Evolutionary conservation across 2,329 filamentous ascomycete genomes (phyloP).

Genomic region (Mycosphaerella arachidis): DNA sequence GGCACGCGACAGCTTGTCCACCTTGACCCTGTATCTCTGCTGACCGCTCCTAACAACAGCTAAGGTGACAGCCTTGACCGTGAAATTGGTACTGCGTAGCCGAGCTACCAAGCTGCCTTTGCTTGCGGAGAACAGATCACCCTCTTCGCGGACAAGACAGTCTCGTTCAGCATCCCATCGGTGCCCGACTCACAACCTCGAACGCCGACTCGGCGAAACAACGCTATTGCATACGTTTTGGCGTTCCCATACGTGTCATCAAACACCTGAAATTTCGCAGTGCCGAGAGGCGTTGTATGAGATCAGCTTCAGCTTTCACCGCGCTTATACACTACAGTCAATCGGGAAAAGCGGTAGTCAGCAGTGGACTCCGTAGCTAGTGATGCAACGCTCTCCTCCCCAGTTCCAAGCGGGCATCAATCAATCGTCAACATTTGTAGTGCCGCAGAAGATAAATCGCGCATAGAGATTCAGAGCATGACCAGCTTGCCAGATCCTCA

Average conservation of each 20-base stretch:
- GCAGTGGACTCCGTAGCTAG: too few species aligned
- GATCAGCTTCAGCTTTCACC: not conserved
- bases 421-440: not conserved
- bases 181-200: not conserved
- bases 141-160: not conserved
- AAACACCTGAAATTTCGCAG: not conserved
- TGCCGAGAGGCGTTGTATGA: not conserved
- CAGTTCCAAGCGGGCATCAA: not conserved
- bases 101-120: not conserved
- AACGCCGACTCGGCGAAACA: not conserved
- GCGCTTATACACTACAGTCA: not conserved
- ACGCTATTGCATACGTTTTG: not conserved
- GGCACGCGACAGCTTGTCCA: not conserved
- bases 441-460: not conserved
- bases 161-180: not conserved
- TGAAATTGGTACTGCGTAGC: not conserved
- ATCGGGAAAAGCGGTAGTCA: too few species aligned
- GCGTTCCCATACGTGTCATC: not conserved
- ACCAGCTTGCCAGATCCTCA: not conserved
- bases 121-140: not conserved
- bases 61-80: not conserved
- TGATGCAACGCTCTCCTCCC: too few species aligned
- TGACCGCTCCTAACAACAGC: not conserved
- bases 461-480: not conserved
- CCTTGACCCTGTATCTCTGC: not conserved